Evolutionary conservation across 352 stramenopile species (phyloP), one percentile per base, ranked within the genome.

Genomic region (Poterioochromonas sp.): DNA sequence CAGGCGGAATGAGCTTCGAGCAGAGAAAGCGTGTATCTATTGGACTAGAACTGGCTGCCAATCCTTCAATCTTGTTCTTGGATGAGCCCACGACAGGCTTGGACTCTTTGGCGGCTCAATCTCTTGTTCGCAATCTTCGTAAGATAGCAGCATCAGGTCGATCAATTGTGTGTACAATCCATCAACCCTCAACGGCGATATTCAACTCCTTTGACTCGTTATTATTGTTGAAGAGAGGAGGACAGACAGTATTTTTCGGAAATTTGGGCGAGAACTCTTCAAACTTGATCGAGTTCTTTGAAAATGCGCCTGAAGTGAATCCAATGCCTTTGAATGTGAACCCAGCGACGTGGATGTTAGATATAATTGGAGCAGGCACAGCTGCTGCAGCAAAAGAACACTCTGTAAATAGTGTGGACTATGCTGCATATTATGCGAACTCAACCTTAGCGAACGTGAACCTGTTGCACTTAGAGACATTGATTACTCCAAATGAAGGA

Each of bases 21-120:
- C 90, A 98, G 81, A 89, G 91, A 54, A 96, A 96, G 80, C 82
- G 93, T 26, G 85, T 97, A 22, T 91, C 90, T 0, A 97, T 98
- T 78, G 93, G 87, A 58, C 87, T 94, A 0, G 90, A 97, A 81
- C 85, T 97, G 37, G 92, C 82, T 15, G 80, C 89, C 5, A 95
- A 96, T 82, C 93, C 93, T n/a, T 91, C 91, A 80, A 84, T 97
- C 53, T 76, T 98, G 63, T 95, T 98, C 80, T 79, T 97, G 34
- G 91, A 96, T 77, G 92, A 96, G 81, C 91, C 91, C 0, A 96
- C 90, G 0, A 90, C 83, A 81, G 89, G 90, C 40, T 79, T 97
- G 22, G 91, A 97, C 79, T 79, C 69, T 20, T 73, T 86, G 1
- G 87, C 85, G 12, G 92, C 90, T 22, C 73, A 85, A 40, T 85